Conservation (phyloP, 2,329 filamentous ascomycete genomes). For the Colletotrichum cereale region DNA sequence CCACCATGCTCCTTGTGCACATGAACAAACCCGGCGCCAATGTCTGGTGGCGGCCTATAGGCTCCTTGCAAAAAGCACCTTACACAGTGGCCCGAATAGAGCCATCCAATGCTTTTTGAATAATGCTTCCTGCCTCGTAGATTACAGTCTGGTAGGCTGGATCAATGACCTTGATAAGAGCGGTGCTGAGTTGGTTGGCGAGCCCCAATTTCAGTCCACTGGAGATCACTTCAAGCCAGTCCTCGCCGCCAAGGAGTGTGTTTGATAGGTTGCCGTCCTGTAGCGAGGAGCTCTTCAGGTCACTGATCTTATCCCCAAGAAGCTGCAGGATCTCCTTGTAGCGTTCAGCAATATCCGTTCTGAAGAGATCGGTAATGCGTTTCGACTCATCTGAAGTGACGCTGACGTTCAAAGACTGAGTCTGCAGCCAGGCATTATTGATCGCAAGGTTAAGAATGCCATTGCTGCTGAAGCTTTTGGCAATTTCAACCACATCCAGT, state of each 20-base stretch:
- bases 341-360: not conserved
- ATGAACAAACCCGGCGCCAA: not conserved
- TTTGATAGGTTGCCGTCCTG: too few relatives aligned
- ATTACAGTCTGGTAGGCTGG: not conserved
- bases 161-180: not conserved
- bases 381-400: not conserved
- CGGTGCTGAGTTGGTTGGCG: not conserved
- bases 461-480: not conserved
- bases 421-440: not conserved
- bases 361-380: not conserved
- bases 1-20: fast-evolving
- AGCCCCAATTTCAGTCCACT: not conserved
- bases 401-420: not conserved
- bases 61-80: not conserved
- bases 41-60: not conserved
- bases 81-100: not conserved
- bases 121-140: not conserved
- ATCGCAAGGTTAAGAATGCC: not conserved
- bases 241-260: not conserved
- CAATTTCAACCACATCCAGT: not conserved
- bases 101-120: not conserved
- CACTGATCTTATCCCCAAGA: not conserved
- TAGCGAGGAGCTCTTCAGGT: not conserved
- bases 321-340: not conserved
- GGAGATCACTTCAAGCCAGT: not conserved